Conservation (phyloP, 2,329 filamentous ascomycete genomes). For the Clonostachys byssicola region DNA sequence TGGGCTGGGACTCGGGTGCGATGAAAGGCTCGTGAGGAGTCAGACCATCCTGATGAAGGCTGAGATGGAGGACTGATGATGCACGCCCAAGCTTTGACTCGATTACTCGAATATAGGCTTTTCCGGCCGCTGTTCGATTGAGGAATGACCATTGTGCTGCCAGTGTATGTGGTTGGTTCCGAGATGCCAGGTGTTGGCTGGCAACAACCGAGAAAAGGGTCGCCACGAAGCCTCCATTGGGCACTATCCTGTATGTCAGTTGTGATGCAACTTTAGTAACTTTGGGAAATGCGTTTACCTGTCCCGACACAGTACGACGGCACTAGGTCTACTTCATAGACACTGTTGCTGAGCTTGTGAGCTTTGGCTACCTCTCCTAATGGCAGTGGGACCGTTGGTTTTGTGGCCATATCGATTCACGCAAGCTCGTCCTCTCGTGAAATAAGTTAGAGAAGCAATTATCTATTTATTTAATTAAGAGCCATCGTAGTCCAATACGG, state of each 20-base stretch:
- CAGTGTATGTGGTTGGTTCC: conserved; percentile 29
- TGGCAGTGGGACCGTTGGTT: not conserved
- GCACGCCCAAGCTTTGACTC: conserved; percentile 34
- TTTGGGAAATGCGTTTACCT: not conserved
- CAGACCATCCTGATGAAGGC: conserved; percentile 32
- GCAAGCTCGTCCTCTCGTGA: too few species aligned
- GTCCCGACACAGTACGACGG: conserved; percentile 6
- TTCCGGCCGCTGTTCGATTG: conserved; percentile 27
- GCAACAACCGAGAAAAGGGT: conserved; percentile 30
- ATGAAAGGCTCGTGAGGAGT: conserved; percentile 25
- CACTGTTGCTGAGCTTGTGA: not conserved
- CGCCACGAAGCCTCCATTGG: conserved; percentile 41
- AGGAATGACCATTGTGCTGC: conserved; percentile 35
- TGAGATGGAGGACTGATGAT: conserved; percentile 34
- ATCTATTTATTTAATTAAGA: too few species aligned
- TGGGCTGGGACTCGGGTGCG: conserved; percentile 18
- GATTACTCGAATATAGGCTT: conserved; percentile 28
- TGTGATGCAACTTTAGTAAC: not conserved
- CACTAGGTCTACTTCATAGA: conserved; percentile 3
- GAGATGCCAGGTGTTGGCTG: conserved; percentile 21
- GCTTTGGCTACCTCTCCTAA: not conserved
- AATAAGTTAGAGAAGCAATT: too few species aligned
- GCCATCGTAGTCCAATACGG: too few species aligned
- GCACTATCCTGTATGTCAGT: conserved; percentile 18
- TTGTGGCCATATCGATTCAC: not conserved